These are phyloP conservation scores for Globisporangium splendens DNA, from an alignment of 352 stramenopile genomes.

Conservation along the genomic window DNA sequence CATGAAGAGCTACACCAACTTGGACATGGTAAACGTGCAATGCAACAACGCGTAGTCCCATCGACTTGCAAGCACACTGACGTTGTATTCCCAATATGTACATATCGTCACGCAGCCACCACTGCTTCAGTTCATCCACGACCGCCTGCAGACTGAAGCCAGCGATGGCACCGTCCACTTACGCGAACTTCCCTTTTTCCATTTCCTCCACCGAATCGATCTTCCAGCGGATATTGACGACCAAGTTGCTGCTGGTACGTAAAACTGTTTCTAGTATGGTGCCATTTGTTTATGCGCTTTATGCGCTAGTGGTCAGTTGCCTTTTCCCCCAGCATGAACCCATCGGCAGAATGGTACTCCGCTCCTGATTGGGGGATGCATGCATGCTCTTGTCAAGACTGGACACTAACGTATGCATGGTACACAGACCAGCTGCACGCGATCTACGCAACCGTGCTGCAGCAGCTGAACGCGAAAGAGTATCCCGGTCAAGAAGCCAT, in stretches of 20 bases:
- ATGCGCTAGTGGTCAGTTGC: neutral
- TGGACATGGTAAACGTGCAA: constrained; percentile 41
- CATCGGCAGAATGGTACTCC: too few relatives aligned
- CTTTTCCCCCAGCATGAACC: neutral
- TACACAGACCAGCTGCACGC: constrained; percentile 27
- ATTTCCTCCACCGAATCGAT: constrained; percentile 67
- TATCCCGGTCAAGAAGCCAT: constrained; percentile 20
- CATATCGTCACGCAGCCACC: too few relatives aligned
- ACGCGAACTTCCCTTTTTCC: constrained; percentile 61
- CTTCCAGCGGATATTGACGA: constrained; percentile 31
- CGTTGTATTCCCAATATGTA: constrained; percentile 2
- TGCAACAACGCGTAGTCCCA: too few relatives aligned
- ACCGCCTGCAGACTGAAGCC: constrained; percentile 33
- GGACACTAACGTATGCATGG: neutral
- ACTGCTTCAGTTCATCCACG: constrained; percentile 69
- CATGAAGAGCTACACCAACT: constrained; percentile 52
- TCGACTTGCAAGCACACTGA: neutral
- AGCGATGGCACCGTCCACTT: constrained; percentile 46
- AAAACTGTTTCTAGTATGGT: neutral
- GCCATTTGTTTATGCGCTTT: neutral
- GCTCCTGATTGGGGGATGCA: too few relatives aligned
- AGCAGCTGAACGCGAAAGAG: constrained; percentile 31
- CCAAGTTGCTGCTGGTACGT: constrained; percentile 37
- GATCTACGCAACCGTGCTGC: constrained; percentile 49
- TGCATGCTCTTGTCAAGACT: too few relatives aligned